Conservation (phyloP, 2,329 filamentous ascomycete genomes). For the Nigrospora sphaerica region DNA sequence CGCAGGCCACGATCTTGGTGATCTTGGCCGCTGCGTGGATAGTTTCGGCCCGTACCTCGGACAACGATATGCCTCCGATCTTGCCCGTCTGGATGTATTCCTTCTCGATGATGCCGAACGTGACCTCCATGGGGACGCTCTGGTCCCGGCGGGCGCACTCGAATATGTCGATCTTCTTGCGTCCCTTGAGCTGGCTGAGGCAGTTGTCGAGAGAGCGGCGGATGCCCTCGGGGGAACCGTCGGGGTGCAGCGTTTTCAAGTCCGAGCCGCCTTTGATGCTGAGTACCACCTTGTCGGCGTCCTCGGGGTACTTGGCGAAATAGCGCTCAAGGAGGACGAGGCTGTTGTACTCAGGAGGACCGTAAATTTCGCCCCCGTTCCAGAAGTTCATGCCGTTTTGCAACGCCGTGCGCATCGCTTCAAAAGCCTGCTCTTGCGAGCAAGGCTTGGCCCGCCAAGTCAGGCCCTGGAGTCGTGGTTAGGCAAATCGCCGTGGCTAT, state of each 20-base stretch:
- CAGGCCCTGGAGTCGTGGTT: constrained; percentile 17
- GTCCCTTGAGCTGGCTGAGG: constrained; percentile 31
- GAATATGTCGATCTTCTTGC: constrained; percentile 46
- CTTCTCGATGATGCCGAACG: constrained; percentile 24
- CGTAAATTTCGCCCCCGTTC: constrained; percentile 53
- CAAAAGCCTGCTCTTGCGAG: constrained; percentile 32
- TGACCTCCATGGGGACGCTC: constrained; percentile 25
- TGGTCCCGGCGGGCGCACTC: constrained; percentile 43
- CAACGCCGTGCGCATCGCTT: constrained; percentile 40
- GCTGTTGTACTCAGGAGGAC: constrained; percentile 41
- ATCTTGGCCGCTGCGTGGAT: constrained; percentile 26
- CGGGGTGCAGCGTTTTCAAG: constrained; percentile 20
- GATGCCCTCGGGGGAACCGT: constrained; percentile 40
- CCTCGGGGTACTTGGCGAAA: constrained; percentile 48
- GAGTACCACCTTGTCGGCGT: constrained; percentile 47
- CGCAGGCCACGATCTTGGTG: constrained; percentile 26
- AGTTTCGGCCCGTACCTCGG: constrained; percentile 29
- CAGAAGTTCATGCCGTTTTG: constrained; percentile 32
- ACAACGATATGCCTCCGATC: constrained; percentile 31
- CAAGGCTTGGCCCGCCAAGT: constrained; percentile 19
- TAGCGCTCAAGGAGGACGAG: constrained; percentile 46
- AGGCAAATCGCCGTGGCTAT: too few species aligned
- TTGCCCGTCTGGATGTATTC: constrained; percentile 31
- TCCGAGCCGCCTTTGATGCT: constrained; percentile 48
- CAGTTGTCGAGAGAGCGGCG: constrained; percentile 43